A percentile compares a stretch with the other conserved stretches of the same genome.
These are phyloP conservation scores for Colletotrichum sp. DNA, from an alignment of 2,329 filamentous ascomycete genomes.

Conservation along the genomic window DNA sequence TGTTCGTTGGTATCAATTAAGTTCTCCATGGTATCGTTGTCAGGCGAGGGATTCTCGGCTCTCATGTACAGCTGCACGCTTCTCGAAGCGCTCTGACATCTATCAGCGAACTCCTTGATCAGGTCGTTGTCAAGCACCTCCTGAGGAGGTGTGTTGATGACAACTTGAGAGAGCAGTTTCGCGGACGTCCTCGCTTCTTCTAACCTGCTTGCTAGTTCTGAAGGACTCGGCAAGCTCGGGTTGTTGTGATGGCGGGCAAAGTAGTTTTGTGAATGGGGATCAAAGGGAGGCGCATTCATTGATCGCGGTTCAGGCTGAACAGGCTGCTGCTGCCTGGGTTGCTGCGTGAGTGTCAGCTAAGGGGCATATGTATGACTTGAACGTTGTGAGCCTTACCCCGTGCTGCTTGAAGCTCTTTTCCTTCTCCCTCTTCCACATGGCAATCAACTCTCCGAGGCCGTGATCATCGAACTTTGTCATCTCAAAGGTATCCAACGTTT, in stretches of 20 bases:
- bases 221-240: constrained; percentile 65
- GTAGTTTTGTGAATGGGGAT: constrained; percentile 59
- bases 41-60: constrained; percentile 77
- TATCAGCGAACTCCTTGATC: constrained; percentile 87
- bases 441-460: constrained; percentile 71
- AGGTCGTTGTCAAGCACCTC: constrained; percentile 87
- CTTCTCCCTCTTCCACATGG: constrained; percentile 93
- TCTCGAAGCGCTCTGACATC: constrained; percentile 80
- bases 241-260: constrained; percentile 58
- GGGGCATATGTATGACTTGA: not conserved
- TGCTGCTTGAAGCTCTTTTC: constrained; percentile 61
- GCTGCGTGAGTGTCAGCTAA: constrained; percentile 16
- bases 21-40: constrained; percentile 92
- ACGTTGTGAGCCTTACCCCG: constrained; percentile 47
- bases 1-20: constrained; percentile 96
- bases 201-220: constrained; percentile 81
- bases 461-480: constrained; percentile 75
- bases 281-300: constrained; percentile 47
- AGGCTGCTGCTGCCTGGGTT: constrained; percentile 4
- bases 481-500: constrained; percentile 83
- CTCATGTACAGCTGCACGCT: constrained; percentile 89
- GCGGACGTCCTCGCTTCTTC: constrained; percentile 92
- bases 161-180: constrained; percentile 88
- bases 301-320: constrained; percentile 36
- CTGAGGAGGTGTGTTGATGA: constrained; percentile 79